These are phyloP conservation scores for Purshia tridentata DNA, from an alignment of 306 rosid genomes.

Conservation along the genomic window DNA sequence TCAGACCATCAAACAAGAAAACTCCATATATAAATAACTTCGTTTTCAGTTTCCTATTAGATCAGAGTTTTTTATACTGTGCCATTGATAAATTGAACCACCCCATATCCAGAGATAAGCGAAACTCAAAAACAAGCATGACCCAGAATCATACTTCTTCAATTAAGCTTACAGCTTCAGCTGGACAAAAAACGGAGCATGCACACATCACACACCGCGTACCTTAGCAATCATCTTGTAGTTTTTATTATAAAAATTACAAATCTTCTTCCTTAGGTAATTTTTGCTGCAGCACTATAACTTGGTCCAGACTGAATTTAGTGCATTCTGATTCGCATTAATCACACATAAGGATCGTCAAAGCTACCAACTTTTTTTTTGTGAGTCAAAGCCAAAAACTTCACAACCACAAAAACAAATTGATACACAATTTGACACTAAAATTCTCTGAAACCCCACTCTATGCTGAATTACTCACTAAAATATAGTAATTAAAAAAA, in stretches of 20 bases:
- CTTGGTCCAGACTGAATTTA: neutral
- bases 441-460: neutral
- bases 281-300: neutral
- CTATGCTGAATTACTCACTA: neutral
- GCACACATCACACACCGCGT: neutral
- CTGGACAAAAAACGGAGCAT: neutral
- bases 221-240: neutral
- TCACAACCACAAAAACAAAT: neutral
- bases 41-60: neutral
- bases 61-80: neutral
- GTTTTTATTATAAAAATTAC: neutral
- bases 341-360: neutral
- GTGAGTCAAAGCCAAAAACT: neutral
- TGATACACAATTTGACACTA: neutral
- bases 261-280: neutral
- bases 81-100: neutral
- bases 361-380: neutral
- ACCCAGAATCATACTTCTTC: conserved; percentile 2
- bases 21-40: neutral
- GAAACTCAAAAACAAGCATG: neutral
- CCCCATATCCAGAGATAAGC: neutral
- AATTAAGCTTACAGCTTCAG: neutral
- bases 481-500: neutral
- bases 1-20: neutral
- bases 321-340: neutral